A percentile compares a stretch with the other conserved stretches of the same genome.
These are phyloP conservation scores for Aureobasidium uvarum DNA, from an alignment of 2,329 filamentous ascomycete genomes.

Conservation along the genomic window DNA sequence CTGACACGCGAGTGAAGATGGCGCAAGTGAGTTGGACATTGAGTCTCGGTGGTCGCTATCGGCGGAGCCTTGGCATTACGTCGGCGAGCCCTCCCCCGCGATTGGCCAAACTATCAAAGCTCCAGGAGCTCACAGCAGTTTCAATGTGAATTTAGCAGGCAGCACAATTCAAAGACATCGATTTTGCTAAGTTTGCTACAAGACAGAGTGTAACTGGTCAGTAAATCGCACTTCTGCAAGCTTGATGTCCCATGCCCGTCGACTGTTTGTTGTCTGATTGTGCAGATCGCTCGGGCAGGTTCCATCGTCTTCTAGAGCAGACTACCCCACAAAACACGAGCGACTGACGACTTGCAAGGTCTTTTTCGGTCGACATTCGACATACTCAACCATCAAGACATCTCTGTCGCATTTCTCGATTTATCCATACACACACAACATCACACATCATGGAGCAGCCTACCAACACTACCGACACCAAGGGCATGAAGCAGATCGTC, in stretches of 20 bases:
- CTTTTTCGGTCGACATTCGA: conserved; percentile 17
- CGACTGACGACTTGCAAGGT: conserved; percentile 24
- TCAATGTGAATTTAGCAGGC: background rate
- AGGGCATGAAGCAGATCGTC: conserved; percentile 38
- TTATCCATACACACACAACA: background rate
- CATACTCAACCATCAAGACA: conserved; percentile 26
- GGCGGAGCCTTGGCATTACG: conserved; percentile 3
- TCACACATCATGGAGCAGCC: conserved; percentile 36
- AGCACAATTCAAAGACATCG: background rate
- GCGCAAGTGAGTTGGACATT: background rate
- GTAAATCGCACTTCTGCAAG: background rate
- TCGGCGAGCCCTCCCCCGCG: conserved; percentile 16
- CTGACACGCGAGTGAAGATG: conserved; percentile 6
- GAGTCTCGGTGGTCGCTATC: conserved; percentile 5
- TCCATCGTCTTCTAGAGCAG: conserved; percentile 25
- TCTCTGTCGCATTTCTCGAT: conserved; percentile 27
- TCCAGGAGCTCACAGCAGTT: conserved; percentile 1
- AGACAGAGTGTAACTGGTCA: background rate
- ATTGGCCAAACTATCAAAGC: background rate
- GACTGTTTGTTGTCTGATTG: conserved; percentile 8
- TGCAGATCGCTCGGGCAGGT: background rate
- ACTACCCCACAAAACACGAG: conserved; percentile 18
- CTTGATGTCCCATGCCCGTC: background rate
- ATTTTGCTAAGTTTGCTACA: no score
- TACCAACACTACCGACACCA: conserved; percentile 39